phyloP scores from a whole-genome alignment of 495 filamentous ascomycete species.

The Xylaria castorea region DNA sequence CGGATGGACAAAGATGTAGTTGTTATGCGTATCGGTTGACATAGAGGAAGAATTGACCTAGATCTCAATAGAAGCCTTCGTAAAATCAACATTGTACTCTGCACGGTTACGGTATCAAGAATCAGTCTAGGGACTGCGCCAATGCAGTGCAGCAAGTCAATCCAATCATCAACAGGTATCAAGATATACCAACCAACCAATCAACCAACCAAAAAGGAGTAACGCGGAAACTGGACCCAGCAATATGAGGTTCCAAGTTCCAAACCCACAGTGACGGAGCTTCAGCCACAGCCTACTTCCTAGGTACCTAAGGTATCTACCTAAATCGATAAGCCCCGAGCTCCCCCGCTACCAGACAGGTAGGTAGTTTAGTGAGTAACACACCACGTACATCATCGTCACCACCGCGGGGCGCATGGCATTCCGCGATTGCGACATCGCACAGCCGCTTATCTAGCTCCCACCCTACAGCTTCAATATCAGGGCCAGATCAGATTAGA shows the following conservation, averaged over 20 bases:
- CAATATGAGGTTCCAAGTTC: not conserved
- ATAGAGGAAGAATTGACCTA: not conserved
- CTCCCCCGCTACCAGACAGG: not conserved
- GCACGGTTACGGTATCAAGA: not conserved
- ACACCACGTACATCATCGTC: slow-evolving; percentile 1
- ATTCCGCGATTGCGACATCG: slow-evolving; percentile 20
- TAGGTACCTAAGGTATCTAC: not conserved
- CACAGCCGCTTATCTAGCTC: not conserved
- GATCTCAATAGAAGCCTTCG: slow-evolving; percentile 17
- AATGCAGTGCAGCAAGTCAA: slow-evolving; percentile 10
- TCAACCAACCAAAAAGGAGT: slow-evolving; percentile 6
- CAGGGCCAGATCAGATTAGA: not conserved
- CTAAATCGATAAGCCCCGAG: slow-evolving; percentile 12
- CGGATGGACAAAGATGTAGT: not conserved
- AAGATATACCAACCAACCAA: not conserved
- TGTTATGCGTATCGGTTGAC: not conserved
- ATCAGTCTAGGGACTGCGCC: not conserved
- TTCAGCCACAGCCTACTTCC: not conserved
- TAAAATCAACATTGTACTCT: slow-evolving; percentile 20
- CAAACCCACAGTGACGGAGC: not conserved
- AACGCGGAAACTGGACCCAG: slow-evolving; percentile 11
- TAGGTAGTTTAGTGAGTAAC: too few species aligned
- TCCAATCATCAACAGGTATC: not conserved
- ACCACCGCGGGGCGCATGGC: slow-evolving; percentile 23
- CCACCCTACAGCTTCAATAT: not conserved